Base-by-base conservation (phyloP, 1,139 yeast species). In the Pichia terricola region DNA sequence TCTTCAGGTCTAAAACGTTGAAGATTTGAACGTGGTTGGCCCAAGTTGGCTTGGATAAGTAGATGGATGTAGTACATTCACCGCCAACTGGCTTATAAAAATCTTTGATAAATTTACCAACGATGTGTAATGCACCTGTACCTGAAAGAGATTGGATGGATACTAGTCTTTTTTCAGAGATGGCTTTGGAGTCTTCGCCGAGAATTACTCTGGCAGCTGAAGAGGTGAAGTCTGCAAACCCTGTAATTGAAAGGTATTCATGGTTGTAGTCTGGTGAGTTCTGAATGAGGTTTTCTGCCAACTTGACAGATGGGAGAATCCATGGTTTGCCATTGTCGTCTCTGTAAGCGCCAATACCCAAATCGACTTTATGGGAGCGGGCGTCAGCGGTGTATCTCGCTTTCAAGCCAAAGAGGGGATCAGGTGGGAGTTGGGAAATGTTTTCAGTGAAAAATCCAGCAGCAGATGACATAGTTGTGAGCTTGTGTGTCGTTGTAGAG, bases 301-400 rank as follows among this genome's bases (percentile, higher is more conserved):
- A 60, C 54, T 64, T 75, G 16, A 91, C 97, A 9, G 94, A 79
- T 6, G 95, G 95, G 43, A 91, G 72, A 44, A 91, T 88, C 87
- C 91, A 89, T 42, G 97, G 96, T 66, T 87, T 84, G 45, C 96
- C 97, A 53, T 68, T 66, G 64, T 87, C 83, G 63, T 89, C 96
- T 65, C 97, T 79, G 72, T 91, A 91, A 40, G 97, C 97, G 52
- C 97, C 97, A 50, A 89, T 89, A 45, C 96, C 96, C n/a, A 59
- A 52, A 65, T 88, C 95, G 39, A 82, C 88, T 61, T 82, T 82
- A 49, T 68, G 66, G 2, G 70, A 31, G 47, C 87, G 69, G 10
- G 77, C 57, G 58, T 89, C 96, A 37, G 75, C 74, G 47, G 68
- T 67, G 66, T 68, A 84, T 57, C 88, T 70, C 40, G 87, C 89